phyloP scores from a whole-genome alignment of 805 yeast genomes.

The Blastobotrys robertii region DNA sequence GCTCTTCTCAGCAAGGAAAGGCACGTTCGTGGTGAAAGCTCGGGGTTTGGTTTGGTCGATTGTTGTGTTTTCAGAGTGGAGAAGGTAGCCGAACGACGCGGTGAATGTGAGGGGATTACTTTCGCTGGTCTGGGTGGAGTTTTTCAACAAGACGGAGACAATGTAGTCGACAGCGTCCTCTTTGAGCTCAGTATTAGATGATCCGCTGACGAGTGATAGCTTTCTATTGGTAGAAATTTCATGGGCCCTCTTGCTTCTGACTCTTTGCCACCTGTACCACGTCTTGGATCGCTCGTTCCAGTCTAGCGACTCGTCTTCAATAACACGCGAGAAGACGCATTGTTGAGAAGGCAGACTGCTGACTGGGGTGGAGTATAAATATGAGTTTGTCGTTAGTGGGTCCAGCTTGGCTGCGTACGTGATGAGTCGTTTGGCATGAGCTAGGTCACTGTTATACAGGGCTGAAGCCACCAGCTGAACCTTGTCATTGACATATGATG shows the following conservation, averaged over 20 bases:
- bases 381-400: constrained; percentile 2
- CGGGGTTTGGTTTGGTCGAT: neutral
- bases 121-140: constrained; percentile 1
- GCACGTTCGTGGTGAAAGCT: constrained; percentile 23
- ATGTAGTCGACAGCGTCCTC: no score
- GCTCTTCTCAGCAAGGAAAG: constrained; percentile 17
- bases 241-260: constrained; percentile 3
- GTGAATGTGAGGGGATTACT: constrained; percentile 19
- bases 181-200: no score
- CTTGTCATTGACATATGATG: neutral
- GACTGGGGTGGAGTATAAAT: constrained; percentile 2
- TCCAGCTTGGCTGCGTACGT: constrained; percentile 9
- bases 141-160: constrained; percentile 3
- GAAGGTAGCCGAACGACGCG: constrained; percentile 24
- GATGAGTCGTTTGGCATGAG: constrained; percentile 17
- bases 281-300: constrained; percentile 21
- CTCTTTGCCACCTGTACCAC: constrained; percentile 20
- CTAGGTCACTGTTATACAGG: constrained; percentile 7
- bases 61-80: constrained; percentile 16
- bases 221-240: no score
- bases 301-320: constrained; percentile 19
- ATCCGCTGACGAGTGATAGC: no score
- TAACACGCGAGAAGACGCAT: neutral
- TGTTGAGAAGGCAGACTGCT: neutral
- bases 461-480: constrained; percentile 8